Evolutionary conservation across 352 stramenopile genomes (phyloP).

Genomic region (Phytophthora macrochlamydospora): DNA sequence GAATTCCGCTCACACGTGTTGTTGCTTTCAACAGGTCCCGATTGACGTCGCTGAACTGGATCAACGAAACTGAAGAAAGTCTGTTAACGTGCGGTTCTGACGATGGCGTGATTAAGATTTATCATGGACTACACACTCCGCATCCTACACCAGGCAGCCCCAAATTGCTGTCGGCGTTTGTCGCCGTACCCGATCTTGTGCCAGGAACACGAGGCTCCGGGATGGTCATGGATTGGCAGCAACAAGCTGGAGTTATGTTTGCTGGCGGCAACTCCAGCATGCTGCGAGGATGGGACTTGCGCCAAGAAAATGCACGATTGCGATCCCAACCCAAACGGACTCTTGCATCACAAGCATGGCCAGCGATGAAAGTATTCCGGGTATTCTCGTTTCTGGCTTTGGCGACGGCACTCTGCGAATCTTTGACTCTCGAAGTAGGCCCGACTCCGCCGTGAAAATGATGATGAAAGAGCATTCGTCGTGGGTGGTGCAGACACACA

Average conservation of each 20-base stretch:
- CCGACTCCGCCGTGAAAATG: slow-evolving; percentile 68
- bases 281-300: slow-evolving; percentile 96
- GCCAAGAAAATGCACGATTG: slow-evolving; percentile 88
- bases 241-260: slow-evolving; percentile 89
- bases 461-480: slow-evolving; percentile 92
- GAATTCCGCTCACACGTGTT: neutral
- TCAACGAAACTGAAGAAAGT: slow-evolving; percentile 95
- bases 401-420: slow-evolving; percentile 94
- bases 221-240: slow-evolving; percentile 97
- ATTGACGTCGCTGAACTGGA: slow-evolving; percentile 96
- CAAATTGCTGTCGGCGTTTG: slow-evolving; percentile 92
- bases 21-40: slow-evolving; percentile 55
- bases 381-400: slow-evolving; percentile 91
- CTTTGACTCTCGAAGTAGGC: slow-evolving; percentile 92
- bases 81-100: slow-evolving; percentile 96
- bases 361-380: slow-evolving; percentile 72
- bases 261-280: slow-evolving; percentile 92
- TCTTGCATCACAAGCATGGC: slow-evolving; percentile 92
- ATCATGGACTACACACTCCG: slow-evolving; percentile 83
- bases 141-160: slow-evolving; percentile 51
- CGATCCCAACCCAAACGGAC: slow-evolving; percentile 88
- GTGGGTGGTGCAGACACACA: slow-evolving; percentile 95
- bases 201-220: slow-evolving; percentile 91
- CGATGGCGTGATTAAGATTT: slow-evolving; percentile 97
- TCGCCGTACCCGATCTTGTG: slow-evolving; percentile 92